phyloP scores from a whole-genome alignment of 108 stramenopile genomes.

The Hondaea fermentalgiana region DNA sequence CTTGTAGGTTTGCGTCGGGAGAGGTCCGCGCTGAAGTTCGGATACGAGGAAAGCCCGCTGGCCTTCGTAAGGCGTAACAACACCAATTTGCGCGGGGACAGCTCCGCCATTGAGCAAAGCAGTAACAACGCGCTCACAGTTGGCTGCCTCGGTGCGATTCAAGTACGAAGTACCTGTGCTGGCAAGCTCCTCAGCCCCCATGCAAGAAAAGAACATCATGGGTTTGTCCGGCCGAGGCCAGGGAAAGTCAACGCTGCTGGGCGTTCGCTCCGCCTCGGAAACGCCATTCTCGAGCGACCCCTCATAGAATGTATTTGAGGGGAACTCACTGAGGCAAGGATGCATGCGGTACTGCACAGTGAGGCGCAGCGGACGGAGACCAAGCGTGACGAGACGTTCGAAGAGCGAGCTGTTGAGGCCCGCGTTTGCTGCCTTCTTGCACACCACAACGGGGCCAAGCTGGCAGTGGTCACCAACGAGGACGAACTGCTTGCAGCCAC shows the following conservation, averaged over 20 bases:
- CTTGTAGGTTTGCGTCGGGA: constrained; percentile 71
- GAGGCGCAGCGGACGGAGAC: constrained; percentile 86
- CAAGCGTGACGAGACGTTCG: constrained; percentile 87
- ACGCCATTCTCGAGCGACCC: constrained; percentile 96
- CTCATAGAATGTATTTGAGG: constrained; percentile 98
- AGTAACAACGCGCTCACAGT: constrained; percentile 91
- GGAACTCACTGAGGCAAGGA: constrained; percentile 90
- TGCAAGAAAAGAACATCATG: constrained; percentile 80
- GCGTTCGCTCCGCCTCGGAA: constrained; percentile 79
- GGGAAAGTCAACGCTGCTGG: constrained; percentile 60
- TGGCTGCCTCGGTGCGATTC: constrained; percentile 89
- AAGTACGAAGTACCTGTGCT: constrained; percentile 90
- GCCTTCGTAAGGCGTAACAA: constrained; percentile 97
- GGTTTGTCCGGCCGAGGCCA: constrained; percentile 69
- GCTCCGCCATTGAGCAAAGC: constrained; percentile 81
- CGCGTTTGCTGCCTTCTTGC: constrained; percentile 88
- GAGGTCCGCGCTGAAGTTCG: constrained; percentile 77
- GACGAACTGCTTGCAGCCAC: constrained; percentile 93
- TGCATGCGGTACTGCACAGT: constrained; percentile 99
- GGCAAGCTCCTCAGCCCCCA: constrained; percentile 91
- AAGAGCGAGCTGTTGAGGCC: constrained; percentile 88
- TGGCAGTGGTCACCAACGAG: constrained; percentile 99
- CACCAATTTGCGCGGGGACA: constrained; percentile 80
- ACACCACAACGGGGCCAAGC: constrained; percentile 93
- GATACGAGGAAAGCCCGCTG: constrained; percentile 85